Evolutionary conservation across 345 rosid species (phyloP).

Genomic region (Gossypium mustelinum): DNA sequence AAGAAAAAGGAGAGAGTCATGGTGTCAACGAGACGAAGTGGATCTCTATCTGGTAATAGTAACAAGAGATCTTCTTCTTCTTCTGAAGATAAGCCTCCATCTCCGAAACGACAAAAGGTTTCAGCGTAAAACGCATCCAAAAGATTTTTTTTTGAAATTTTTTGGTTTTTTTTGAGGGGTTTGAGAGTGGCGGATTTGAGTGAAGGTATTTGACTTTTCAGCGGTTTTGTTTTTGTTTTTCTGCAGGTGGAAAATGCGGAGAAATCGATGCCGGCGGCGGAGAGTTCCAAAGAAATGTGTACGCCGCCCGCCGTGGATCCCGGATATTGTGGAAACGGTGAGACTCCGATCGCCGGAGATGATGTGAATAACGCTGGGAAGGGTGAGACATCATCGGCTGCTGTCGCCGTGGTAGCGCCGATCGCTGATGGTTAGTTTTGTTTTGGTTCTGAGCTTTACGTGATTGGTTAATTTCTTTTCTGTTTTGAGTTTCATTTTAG

Average conservation of each 20-base stretch:
- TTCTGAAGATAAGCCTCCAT: slow-evolving; percentile 57
- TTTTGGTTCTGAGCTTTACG: slow-evolving; percentile 14
- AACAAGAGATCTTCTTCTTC: slow-evolving; percentile 64
- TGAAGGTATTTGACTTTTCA: slow-evolving; percentile 11
- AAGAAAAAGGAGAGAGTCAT: slow-evolving; percentile 47
- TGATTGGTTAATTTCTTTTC: not conserved
- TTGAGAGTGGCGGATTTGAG: slow-evolving; percentile 17
- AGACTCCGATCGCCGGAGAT: slow-evolving; percentile 42
- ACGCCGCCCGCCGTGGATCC: slow-evolving; percentile 45
- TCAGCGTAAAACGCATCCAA: not conserved
- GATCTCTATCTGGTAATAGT: slow-evolving; percentile 68
- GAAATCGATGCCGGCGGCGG: slow-evolving; percentile 42
- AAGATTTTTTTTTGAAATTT: not conserved
- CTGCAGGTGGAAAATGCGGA: slow-evolving; percentile 57
- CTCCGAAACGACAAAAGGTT: slow-evolving; percentile 81
- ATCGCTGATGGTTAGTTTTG: slow-evolving; percentile 53
- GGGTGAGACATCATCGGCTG: slow-evolving; percentile 42
- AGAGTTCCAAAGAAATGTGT: slow-evolving; percentile 56
- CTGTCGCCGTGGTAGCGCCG: slow-evolving; percentile 46
- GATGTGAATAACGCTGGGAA: slow-evolving; percentile 38
- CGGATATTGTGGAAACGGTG: slow-evolving; percentile 46
- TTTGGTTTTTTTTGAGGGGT: not conserved
- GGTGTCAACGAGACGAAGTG: slow-evolving; percentile 86
- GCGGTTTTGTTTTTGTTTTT: slow-evolving; percentile 19
- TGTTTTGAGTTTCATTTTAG: slow-evolving; percentile 7